Percentiles rank a stretch among this genome's conserved stretches.
These are phyloP conservation scores for Parvularia atlantis DNA, from an alignment of 78 protist species.

Conservation along the genomic window DNA sequence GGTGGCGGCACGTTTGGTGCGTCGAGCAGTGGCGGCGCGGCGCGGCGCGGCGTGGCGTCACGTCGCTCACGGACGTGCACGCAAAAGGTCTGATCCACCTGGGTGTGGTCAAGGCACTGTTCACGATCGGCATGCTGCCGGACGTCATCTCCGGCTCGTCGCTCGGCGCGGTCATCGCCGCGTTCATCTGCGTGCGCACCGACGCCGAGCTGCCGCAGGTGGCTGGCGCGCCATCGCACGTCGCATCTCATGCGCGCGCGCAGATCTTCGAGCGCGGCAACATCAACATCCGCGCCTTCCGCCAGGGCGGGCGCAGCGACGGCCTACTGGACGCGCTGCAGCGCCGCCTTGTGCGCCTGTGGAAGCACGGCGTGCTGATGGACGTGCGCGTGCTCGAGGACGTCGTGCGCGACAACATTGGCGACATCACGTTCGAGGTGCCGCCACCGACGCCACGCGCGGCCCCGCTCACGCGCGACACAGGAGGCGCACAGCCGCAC, in stretches of 20 bases:
- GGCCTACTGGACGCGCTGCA: too few relatives aligned
- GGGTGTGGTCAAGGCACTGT: constrained; percentile 47
- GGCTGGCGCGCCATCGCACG: too few relatives aligned
- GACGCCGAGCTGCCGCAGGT: too few relatives aligned
- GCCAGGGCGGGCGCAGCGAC: too few relatives aligned
- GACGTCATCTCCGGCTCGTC: constrained; percentile 26
- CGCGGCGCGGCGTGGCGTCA: too few relatives aligned
- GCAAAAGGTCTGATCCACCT: constrained; percentile 22
- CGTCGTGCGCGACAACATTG: constrained; percentile 26
- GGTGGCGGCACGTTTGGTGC: constrained; percentile 58
- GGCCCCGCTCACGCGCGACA: too few relatives aligned
- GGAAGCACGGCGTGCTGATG: too few relatives aligned
- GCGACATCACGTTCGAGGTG: constrained; percentile 43
- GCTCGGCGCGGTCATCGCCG: constrained; percentile 32
- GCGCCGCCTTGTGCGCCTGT: too few relatives aligned
- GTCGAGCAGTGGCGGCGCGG: constrained; percentile 13
- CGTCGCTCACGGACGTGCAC: too few relatives aligned
- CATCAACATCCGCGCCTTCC: too few relatives aligned
- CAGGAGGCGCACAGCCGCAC: constrained; percentile 55
- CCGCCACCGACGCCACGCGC: too few relatives aligned
- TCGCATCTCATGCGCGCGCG: constrained; percentile 33
- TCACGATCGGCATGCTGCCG: constrained; percentile 34
- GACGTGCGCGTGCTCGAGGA: too few relatives aligned
- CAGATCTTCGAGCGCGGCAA: constrained; percentile 4
- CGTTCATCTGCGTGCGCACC: not conserved